These are phyloP conservation scores for Hawksworthiomyces lignivorus DNA, from an alignment of 2,329 filamentous ascomycete genomes.

Conservation along the genomic window DNA sequence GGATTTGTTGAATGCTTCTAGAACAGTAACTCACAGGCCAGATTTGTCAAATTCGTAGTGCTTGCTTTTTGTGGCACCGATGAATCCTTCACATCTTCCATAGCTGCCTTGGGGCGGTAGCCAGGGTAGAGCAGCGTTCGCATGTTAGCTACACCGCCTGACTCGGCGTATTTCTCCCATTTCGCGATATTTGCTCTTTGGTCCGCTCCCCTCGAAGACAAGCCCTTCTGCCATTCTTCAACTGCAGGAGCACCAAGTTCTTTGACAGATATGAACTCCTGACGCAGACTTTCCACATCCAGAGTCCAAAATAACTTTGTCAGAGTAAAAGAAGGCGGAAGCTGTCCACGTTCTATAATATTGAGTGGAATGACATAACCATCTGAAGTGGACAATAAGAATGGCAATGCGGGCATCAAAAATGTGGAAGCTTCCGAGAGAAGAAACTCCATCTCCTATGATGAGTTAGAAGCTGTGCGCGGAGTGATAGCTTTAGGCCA, in stretches of 20 bases:
- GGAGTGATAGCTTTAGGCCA: no score
- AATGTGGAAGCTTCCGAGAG: conserved; percentile 51
- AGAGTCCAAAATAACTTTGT: conserved; percentile 58
- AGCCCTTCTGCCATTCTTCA: conserved; percentile 74
- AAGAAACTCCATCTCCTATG: conserved; percentile 62
- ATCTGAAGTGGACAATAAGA: conserved; percentile 56
- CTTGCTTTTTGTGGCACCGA: no score
- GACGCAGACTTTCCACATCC: conserved; percentile 55
- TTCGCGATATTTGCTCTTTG: conserved; percentile 53
- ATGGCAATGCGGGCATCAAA: conserved; percentile 61
- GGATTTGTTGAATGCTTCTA: no score
- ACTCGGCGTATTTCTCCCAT: conserved; percentile 66
- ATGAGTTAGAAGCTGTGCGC: conserved; percentile 4
- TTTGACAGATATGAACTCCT: conserved; percentile 56
- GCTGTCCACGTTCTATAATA: conserved; percentile 42
- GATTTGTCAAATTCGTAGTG: no score
- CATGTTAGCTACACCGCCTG: conserved; percentile 34
- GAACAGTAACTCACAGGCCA: no score
- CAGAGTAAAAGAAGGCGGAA: conserved; percentile 41
- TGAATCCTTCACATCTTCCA: no score
- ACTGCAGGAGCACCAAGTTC: conserved; percentile 58
- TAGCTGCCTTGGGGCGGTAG: conserved; percentile 8
- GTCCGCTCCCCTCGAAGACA: conserved; percentile 55
- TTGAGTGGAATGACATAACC: conserved; percentile 52
- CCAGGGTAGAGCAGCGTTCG: conserved; percentile 22